Evolutionary conservation across 768 basidiomycete species (phyloP).

Genomic region (Lactifluus hygrophoroides): DNA sequence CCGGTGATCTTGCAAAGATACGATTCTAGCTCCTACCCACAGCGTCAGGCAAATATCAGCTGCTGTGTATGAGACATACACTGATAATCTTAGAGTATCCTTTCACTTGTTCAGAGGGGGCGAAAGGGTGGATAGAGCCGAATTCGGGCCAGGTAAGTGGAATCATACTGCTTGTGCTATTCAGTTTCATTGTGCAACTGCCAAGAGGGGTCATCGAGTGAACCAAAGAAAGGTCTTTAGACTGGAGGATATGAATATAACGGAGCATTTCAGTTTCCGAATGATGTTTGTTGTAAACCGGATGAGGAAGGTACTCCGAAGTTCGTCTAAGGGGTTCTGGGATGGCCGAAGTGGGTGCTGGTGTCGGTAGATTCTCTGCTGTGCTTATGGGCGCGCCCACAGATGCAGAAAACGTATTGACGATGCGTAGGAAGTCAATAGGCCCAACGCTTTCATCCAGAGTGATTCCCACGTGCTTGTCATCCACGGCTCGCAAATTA

Average conservation of each 20-base stretch:
- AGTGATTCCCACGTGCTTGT: constrained; percentile 72
- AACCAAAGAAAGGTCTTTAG: constrained; percentile 89
- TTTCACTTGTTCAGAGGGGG: constrained; percentile 77
- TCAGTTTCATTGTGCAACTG: constrained; percentile 97
- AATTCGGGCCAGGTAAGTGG: constrained; percentile 95
- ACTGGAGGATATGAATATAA: constrained; percentile 88
- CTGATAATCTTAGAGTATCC: constrained; percentile 81
- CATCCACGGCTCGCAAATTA: constrained; percentile 77
- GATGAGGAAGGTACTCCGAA: constrained; percentile 70
- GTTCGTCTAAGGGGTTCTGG: constrained; percentile 50
- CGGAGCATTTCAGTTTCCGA: constrained; percentile 99
- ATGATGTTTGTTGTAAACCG: constrained; percentile 94
- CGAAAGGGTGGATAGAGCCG: constrained; percentile 86
- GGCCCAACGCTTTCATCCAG: constrained; percentile 85
- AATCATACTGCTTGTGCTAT: constrained; percentile 96
- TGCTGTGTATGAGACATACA: constrained; percentile 30
- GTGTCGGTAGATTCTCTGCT: constrained; percentile 34
- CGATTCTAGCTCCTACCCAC: constrained; percentile 72
- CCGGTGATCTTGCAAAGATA: constrained; percentile 94
- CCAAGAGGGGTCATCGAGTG: constrained; percentile 96
- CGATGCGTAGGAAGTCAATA: constrained; percentile 62
- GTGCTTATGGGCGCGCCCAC: constrained; percentile 42
- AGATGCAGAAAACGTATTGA: constrained; percentile 74
- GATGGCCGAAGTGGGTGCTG: constrained; percentile 39
- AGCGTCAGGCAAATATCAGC: background rate